A percentile compares a stretch with the other conserved stretches of the same genome.
Evolutionary conservation across 2,329 filamentous ascomycete genomes (phyloP).

Genomic region (Aureobasidium subglaciale): DNA sequence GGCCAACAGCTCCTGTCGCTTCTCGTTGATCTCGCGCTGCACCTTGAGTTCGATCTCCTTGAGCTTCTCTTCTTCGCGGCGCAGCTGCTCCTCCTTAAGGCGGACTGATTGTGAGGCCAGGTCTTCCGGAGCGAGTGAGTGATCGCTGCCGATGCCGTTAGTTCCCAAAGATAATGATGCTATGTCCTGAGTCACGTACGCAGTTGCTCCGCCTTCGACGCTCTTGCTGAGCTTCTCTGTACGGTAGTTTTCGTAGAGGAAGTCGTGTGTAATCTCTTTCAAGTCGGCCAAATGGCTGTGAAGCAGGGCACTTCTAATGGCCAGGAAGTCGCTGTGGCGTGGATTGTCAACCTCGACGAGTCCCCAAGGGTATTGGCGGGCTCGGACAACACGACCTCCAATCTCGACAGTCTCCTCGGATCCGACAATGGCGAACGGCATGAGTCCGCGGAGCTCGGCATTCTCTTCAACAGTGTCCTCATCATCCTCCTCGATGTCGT

Average conservation of each 20-base stretch:
- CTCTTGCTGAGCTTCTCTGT: slow-evolving; percentile 99
- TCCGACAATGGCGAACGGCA: slow-evolving; percentile 98
- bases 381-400: slow-evolving; percentile 83
- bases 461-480: slow-evolving; percentile 99
- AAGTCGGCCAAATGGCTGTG: slow-evolving; percentile 97
- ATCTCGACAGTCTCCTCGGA: slow-evolving; percentile 95
- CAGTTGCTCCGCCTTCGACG: slow-evolving; percentile 80
- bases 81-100: slow-evolving; percentile 98
- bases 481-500: slow-evolving; percentile 98
- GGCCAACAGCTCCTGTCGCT: slow-evolving; percentile 94
- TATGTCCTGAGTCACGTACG: slow-evolving; percentile 54
- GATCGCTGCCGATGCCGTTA: slow-evolving; percentile 48
- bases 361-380: slow-evolving; percentile 97
- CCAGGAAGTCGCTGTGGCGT: slow-evolving; percentile 95
- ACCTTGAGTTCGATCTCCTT: slow-evolving; percentile 99
- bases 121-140: slow-evolving; percentile 96
- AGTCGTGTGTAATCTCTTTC: slow-evolving; percentile 99
- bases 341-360: slow-evolving; percentile 99
- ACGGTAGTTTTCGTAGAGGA: slow-evolving; percentile 99
- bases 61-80: slow-evolving; percentile 98
- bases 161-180: slow-evolving; percentile 13
- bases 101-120: slow-evolving; percentile 94
- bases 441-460: slow-evolving; percentile 89
- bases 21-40: slow-evolving; percentile 99
- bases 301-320: slow-evolving; percentile 89